Base-by-base conservation (phyloP, 805 yeast species). In the Barnettozyma sucrosica region DNA sequence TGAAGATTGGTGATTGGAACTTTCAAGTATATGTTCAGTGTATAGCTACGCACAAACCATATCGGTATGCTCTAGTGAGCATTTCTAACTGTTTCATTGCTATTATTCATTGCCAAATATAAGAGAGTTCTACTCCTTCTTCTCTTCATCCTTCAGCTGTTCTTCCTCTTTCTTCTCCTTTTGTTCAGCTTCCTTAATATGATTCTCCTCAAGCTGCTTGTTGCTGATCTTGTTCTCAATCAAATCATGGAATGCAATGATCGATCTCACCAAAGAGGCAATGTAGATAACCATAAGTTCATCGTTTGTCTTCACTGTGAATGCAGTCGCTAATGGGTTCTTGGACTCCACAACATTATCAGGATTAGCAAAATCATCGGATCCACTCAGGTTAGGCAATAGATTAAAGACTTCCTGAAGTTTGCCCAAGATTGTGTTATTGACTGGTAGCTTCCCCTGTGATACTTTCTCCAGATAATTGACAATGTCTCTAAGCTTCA, bases 191-290 rank as follows among this genome's bases (percentile, higher is more conserved):
- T 50, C 47, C 20, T 40, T 36, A 14, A 43, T 4, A 30, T 41
- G 45, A 34, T 61, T 60, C 47, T 67, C 70, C 45, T 65, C 69
- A 25, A 68, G 49, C 48, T 73, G 76, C 62, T 81, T 83, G 66
- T 89, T 89, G 57, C 86, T 88, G 55, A 93, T 82, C 69, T 93
- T 93, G 70, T 95, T 95, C 60, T 93, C 98, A 63, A 93, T 93
- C 66, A 93, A 77, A 65, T 93, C 95, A 67, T 93, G 96, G 77
- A 93, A 92, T 10, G 98, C 95, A 62, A 93, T 85, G 59, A 95
- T 90, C 6, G 98, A 86, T 63, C 98, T 79, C 21, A 93, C 96
- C 59, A 93, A 72, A 44, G 92, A 83, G 59, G 93, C 80, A 55
- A 93, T 81, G 65, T 95, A 95, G 23, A 93, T 80, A 62, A 89